Evolutionary conservation across 805 yeast species (phyloP), one percentile per base, ranked within the genome.

Genomic region (Starmerella floricola): DNA sequence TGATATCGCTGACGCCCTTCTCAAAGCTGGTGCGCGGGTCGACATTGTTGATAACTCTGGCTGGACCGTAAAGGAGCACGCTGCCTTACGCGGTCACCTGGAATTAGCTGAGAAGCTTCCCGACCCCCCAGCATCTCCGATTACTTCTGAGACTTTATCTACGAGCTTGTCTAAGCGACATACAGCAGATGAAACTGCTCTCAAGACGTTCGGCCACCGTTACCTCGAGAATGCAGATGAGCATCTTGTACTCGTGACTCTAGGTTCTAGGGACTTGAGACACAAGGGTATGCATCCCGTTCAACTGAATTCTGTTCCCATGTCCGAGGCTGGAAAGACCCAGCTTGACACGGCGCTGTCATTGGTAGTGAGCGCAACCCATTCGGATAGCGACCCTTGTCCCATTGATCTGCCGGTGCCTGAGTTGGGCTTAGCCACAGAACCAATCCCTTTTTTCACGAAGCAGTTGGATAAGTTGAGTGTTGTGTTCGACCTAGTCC

Each of bases 11-110:
- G 59, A 70, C 33, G 46, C 72, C 8, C 66, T 88, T 47, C 59
- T 78, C 23, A 61, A 63, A 0, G 55, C 67, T 33, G 76, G 74
- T 17, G 80, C 85, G 4, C 63, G 67, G 6, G 72, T 64, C 44
- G 70, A 72, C 34, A 61, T 66, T 21, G 68, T 72, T 15, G 97
- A 88, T 62, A 79, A 75, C 35, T 79, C 91, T 40, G 96, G 96
- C 0, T 88, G 97, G 97, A 75, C 85, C 16, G 95, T 97, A n/a
- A 77, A 85, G 77, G 97, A 88, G 55, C 97, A 88, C 60, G 95
- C 96, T 0, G 78, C 84, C 37, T 65, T 88, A 35, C 71, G 96
- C 53, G 97, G 97, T 4, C 94, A 86, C 58, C 63, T 87, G 44
- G 69, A 65, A 2, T 72, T 84, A 29, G 78, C 91, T 1, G 74